Evolutionary conservation across 2,329 filamentous ascomycete genomes (phyloP), one percentile per base, ranked within the genome.

Genomic region (Colletotrichum orchidophilum): DNA sequence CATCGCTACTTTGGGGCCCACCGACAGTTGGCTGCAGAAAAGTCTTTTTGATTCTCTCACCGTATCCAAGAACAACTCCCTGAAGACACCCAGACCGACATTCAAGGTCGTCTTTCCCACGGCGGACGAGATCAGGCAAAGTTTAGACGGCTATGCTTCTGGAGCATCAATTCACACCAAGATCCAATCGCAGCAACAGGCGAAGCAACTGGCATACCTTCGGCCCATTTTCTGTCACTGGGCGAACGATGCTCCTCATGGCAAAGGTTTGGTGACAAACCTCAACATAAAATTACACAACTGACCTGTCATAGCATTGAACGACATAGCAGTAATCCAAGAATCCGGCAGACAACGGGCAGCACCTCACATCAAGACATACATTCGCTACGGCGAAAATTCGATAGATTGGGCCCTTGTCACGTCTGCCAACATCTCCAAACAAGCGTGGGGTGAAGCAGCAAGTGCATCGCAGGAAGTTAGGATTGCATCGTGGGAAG

Each of bases 401-500:
- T 80, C 81, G 0, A 91, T 97, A 49, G 93, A 96, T 77, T 97
- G 95, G 95, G 94, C 93, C 1, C 85, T 97, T 73, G 79, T 97
- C 2, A 97, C 94, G 0, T 96, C 93, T n/a, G 94, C 95, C n/a
- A 97, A 97, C 75, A 80, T 97, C 2, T 96, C 93, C 1, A 96
- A 92, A 72, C 94, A 97, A 80, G 95, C 95, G 0, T 97, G 95
- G 95, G 95, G 95, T 1, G 90, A 92, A 46, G 84, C 87, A 3
- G 80, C 79, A 1, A 89, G 87, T 72, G 79, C 83, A 3, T 83
- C 85, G 0, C 89, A 88, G 1, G 88, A 93, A 75, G 83, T 94
- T 33, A 87, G 91, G 42, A 89, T 97, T 31, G 91, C 92, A 69
- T 96, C 93, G 33, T 97, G 92, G 84, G 95, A 97, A 79, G 88